phyloP scores from a whole-genome alignment of 768 basidiomycete species.

The Lactarius pseudohatsudake region DNA sequence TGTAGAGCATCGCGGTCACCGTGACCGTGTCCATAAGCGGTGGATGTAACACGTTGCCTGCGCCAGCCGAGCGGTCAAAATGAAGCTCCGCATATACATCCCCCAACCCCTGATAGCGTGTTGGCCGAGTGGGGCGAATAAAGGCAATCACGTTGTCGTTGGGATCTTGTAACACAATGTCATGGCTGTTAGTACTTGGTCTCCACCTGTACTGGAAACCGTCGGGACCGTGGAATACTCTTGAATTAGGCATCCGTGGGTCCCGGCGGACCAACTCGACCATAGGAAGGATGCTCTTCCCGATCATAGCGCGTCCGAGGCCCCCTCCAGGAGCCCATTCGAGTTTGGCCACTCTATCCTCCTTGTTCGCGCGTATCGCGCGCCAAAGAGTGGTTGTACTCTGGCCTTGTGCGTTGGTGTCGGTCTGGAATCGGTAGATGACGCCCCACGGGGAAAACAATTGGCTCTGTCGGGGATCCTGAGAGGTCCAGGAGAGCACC shows the following conservation, averaged over 20 bases:
- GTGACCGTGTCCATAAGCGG: slow-evolving; percentile 89
- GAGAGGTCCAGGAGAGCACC: slow-evolving; percentile 83
- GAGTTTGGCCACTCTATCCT: slow-evolving; percentile 84
- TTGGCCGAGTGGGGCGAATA: slow-evolving; percentile 73
- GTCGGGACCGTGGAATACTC: slow-evolving; percentile 80
- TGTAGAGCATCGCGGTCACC: slow-evolving; percentile 82
- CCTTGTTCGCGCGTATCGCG: slow-evolving; percentile 75
- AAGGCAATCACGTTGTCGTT: slow-evolving; percentile 71
- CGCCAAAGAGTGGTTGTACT: slow-evolving; percentile 78
- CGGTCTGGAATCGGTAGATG: slow-evolving; percentile 81
- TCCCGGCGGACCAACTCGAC: slow-evolving; percentile 75
- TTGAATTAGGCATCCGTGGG: slow-evolving; percentile 46
- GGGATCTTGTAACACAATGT: slow-evolving; percentile 73
- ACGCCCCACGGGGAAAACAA: slow-evolving; percentile 82
- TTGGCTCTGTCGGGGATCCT: slow-evolving; percentile 79
- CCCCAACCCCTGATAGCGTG: slow-evolving; percentile 78
- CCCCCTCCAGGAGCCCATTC: slow-evolving; percentile 84
- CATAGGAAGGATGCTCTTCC: slow-evolving; percentile 83
- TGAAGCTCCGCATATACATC: slow-evolving; percentile 87
- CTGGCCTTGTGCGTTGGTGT: slow-evolving; percentile 57
- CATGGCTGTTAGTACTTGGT: slow-evolving; percentile 50
- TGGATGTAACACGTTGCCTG: slow-evolving; percentile 82
- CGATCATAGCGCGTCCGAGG: slow-evolving; percentile 81
- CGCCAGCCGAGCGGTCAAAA: slow-evolving; percentile 74
- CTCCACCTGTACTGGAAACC: slow-evolving; percentile 80